phyloP scores from a whole-genome alignment of 129 eudicot genomes.

The Heracleum sosnowskyi region DNA sequence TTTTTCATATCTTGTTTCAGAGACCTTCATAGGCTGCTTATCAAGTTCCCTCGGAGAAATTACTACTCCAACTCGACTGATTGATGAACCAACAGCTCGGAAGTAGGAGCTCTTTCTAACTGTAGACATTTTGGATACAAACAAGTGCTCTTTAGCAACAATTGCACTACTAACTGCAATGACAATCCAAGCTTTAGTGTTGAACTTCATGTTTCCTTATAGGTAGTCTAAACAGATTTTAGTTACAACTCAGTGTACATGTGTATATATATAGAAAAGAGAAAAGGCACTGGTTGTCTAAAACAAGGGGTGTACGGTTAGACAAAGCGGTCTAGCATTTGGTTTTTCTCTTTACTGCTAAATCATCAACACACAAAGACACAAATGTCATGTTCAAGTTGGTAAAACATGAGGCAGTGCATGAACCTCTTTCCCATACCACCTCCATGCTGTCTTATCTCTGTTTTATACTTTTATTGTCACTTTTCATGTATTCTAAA shows the following conservation, averaged over 20 bases:
- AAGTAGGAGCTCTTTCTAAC: neutral
- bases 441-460: conserved; percentile 14
- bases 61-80: conserved; percentile 17
- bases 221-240: neutral
- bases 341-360: conserved; percentile 3
- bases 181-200: conserved; percentile 24
- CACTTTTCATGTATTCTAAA: neutral
- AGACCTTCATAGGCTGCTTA: conserved; percentile 6
- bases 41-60: neutral
- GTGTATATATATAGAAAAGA: neutral
- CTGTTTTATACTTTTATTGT: neutral
- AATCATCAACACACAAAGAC: neutral
- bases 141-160: conserved; percentile 19
- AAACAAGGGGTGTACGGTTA: conserved; percentile 3
- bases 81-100: conserved; percentile 26
- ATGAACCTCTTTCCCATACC: conserved; percentile 14
- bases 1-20: neutral
- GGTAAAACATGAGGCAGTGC: neutral
- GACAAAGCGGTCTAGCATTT: neutral
- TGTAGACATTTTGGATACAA: conserved; percentile 19
- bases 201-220: conserved; percentile 21
- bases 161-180: conserved; percentile 27
- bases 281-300: neutral
- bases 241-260: neutral
- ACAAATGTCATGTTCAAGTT: conserved; percentile 7